phyloP scores from a whole-genome alignment of 75 land plant genomes.

The Sequoiadendron giganteum region DNA sequence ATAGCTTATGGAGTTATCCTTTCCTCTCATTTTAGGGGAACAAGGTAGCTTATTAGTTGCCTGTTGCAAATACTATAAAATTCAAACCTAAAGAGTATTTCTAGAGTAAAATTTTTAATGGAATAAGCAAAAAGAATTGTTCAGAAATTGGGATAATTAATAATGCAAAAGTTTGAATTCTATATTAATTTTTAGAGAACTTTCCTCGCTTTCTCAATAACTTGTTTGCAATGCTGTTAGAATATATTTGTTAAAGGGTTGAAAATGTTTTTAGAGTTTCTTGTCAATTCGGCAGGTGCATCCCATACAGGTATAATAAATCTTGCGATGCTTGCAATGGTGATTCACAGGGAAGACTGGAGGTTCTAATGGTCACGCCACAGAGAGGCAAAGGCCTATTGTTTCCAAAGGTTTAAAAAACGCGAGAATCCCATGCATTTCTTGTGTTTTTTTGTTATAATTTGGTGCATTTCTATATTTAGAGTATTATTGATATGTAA shows the following conservation, averaged over 20 bases:
- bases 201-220: not conserved
- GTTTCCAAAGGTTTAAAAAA: slow-evolving; percentile 26
- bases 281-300: slow-evolving; percentile 26
- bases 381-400: slow-evolving; percentile 27
- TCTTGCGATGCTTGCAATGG: not conserved
- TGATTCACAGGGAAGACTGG: not conserved
- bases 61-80: not conserved
- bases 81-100: not conserved
- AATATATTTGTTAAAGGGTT: not conserved
- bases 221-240: not conserved
- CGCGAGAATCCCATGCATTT: not conserved
- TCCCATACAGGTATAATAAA: slow-evolving; percentile 19
- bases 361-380: slow-evolving; percentile 36
- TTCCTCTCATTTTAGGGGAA: not conserved
- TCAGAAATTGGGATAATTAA: not conserved
- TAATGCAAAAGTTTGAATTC: not conserved
- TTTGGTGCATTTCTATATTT: not conserved
- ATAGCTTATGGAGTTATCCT: not conserved
- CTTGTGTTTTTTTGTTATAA: not conserved
- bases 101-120: not conserved
- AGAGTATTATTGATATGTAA: not conserved
- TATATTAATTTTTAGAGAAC: not conserved
- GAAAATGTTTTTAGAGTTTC: not conserved
- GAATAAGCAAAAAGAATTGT: not conserved
- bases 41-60: not conserved